Evolutionary conservation across 495 filamentous ascomycete genomes (phyloP).

Genomic region (Bathelium albidoporum): DNA sequence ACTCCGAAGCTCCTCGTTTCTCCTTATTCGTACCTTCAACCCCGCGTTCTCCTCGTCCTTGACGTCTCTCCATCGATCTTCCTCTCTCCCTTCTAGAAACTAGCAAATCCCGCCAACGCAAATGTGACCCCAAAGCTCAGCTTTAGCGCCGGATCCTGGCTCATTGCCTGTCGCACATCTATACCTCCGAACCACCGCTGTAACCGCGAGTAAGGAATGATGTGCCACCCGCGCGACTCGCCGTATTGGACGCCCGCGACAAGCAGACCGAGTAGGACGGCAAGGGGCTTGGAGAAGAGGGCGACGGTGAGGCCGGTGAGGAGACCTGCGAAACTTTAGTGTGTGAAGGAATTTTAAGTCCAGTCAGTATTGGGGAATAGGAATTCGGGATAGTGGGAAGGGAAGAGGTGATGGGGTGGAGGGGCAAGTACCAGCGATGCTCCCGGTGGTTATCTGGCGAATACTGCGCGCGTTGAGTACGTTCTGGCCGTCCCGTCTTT

Average conservation of each 20-base stretch:
- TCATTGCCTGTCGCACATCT: conserved; percentile 49
- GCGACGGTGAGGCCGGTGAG: conserved; percentile 58
- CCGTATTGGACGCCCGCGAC: conserved; percentile 57
- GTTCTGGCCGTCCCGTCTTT: conserved; percentile 6
- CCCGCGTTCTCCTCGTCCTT: too few relatives aligned
- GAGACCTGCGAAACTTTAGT: conserved; percentile 43
- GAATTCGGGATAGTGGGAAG: too few relatives aligned
- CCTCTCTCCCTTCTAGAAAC: conserved; percentile 33
- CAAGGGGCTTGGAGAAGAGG: conserved; percentile 65
- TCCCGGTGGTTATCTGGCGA: conserved; percentile 26
- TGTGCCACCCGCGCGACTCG: conserved; percentile 61
- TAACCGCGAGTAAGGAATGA: conserved; percentile 52
- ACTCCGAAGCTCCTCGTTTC: too few relatives aligned
- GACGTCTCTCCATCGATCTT: too few relatives aligned
- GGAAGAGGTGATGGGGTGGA: too few relatives aligned
- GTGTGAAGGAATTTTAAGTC: too few relatives aligned
- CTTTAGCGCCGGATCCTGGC: conserved; percentile 65
- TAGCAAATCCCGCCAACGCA: conserved; percentile 64
- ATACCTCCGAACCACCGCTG: conserved; percentile 49
- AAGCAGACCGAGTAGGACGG: conserved; percentile 59
- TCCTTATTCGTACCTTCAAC: too few relatives aligned
- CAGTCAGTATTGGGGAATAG: too few relatives aligned
- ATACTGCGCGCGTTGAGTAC: conserved; percentile 18
- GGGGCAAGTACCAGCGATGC: conserved; percentile 21
- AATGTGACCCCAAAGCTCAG: conserved; percentile 67